Evolutionary conservation across 1,284 basidiomycete genomes (phyloP).

Genomic region (Tylopilus orsonianus): DNA sequence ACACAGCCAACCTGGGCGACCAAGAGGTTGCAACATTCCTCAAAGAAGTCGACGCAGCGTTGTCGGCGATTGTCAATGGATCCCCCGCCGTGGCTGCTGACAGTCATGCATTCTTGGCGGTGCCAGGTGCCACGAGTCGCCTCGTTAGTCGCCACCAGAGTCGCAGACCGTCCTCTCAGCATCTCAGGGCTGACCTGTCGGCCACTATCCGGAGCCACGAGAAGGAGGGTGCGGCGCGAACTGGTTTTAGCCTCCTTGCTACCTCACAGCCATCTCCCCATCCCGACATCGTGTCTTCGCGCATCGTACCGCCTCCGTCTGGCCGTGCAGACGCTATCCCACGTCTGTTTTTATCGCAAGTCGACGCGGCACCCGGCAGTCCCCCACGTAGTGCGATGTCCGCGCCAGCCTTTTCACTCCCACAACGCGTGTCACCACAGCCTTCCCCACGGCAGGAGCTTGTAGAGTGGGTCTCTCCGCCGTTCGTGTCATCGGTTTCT

Average conservation of each 20-base stretch:
- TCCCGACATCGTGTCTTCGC: constrained; percentile 30
- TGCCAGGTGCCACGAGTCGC: constrained; percentile 28
- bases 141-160: constrained; percentile 30
- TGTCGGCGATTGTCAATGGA: constrained; percentile 27
- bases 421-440: constrained; percentile 32
- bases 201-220: constrained; percentile 31
- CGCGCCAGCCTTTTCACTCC: constrained; percentile 12
- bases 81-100: constrained; percentile 33
- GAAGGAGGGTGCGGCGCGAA: constrained; percentile 27
- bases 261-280: constrained; percentile 26
- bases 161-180: constrained; percentile 32
- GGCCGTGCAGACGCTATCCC: constrained; percentile 23
- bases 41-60: constrained; percentile 31
- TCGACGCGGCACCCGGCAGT: constrained; percentile 16
- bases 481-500: constrained; percentile 18
- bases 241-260: constrained; percentile 36
- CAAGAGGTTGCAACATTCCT: constrained; percentile 34
- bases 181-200: constrained; percentile 31
- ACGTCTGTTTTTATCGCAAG: constrained; percentile 24
- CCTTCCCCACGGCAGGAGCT: constrained; percentile 31
- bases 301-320: constrained; percentile 21
- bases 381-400: constrained; percentile 15
- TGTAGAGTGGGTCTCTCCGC: constrained; percentile 26
- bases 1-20: constrained; percentile 31
- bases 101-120: constrained; percentile 32